These are phyloP conservation scores for Pelomyxa schiedti DNA, from an alignment of 78 protist species.

Conservation along the genomic window DNA sequence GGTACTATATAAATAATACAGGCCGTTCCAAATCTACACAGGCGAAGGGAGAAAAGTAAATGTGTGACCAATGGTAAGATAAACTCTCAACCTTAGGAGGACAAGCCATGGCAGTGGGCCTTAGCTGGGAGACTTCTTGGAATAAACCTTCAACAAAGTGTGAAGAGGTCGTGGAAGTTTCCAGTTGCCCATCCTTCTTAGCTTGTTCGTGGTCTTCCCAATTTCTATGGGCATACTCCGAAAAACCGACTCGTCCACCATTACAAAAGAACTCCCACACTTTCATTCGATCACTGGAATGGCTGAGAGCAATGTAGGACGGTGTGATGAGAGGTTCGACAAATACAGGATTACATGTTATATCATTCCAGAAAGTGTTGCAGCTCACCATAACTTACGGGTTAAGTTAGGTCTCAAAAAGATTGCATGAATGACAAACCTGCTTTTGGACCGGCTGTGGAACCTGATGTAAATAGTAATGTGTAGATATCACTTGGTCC, in stretches of 20 bases:
- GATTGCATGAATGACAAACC: too few species aligned
- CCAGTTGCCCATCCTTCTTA: conserved; percentile 18
- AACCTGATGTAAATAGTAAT: conserved; percentile 12
- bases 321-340: not conserved
- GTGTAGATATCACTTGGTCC: not conserved
- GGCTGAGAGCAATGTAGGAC: conserved; percentile 28
- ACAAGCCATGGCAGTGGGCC: conserved; percentile 20
- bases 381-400: conserved; percentile 11
- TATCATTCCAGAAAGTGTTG: not conserved
- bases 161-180: not conserved
- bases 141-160: not conserved
- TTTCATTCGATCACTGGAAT: conserved; percentile 18
- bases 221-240: not conserved
- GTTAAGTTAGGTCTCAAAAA: too few species aligned
- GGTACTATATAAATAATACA: conserved; percentile 3
- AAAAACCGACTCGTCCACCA: conserved; percentile 19
- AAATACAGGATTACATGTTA: not conserved
- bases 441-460: conserved; percentile 17
- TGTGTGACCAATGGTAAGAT: too few species aligned
- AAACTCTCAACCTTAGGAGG: conserved; percentile 31
- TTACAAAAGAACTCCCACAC: conserved; percentile 21
- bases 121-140: not conserved
- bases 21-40: conserved; percentile 16
- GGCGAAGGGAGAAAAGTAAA: too few species aligned
- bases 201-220: conserved; percentile 27